These are phyloP conservation scores for Leucosporidium creatinivorum DNA, from an alignment of 768 basidiomycete genomes.

Conservation along the genomic window DNA sequence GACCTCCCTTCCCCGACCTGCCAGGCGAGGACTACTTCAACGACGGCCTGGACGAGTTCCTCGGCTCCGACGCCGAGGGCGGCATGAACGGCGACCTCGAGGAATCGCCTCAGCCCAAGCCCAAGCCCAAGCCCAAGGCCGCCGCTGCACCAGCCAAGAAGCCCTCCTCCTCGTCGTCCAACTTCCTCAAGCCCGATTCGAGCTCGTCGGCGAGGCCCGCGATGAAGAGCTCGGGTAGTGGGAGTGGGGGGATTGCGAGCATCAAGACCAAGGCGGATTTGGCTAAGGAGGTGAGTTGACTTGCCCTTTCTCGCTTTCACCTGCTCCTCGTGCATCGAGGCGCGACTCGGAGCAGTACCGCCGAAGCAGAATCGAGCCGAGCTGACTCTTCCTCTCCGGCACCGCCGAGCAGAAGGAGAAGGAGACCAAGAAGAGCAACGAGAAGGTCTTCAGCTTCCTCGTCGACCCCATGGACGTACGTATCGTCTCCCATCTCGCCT, in stretches of 20 bases:
- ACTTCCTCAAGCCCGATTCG: not conserved
- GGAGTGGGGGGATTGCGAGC: slow-evolving; percentile 33
- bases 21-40: slow-evolving; percentile 28
- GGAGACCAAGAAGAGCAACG: slow-evolving; percentile 64
- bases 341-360: slow-evolving; percentile 35
- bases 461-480: slow-evolving; percentile 35
- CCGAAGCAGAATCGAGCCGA: slow-evolving; percentile 42
- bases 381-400: slow-evolving; percentile 50
- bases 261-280: slow-evolving; percentile 40
- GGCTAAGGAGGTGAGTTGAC: slow-evolving; percentile 14
- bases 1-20: not conserved
- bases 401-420: slow-evolving; percentile 57
- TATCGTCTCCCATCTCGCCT: not conserved
- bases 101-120: not conserved
- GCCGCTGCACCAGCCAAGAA: not conserved
- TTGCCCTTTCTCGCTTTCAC: not conserved
- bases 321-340: not conserved
- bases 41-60: slow-evolving; percentile 27
- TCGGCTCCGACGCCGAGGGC: slow-evolving; percentile 2
- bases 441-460: slow-evolving; percentile 43
- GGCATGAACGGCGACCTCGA: slow-evolving; percentile 2
- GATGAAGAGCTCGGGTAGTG: slow-evolving; percentile 19
- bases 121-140: not conserved
- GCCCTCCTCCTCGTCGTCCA: not conserved
- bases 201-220: slow-evolving; percentile 2